Conservation (phyloP, 371 early-diverging fungal species). For the Mortierella sp. region DNA sequence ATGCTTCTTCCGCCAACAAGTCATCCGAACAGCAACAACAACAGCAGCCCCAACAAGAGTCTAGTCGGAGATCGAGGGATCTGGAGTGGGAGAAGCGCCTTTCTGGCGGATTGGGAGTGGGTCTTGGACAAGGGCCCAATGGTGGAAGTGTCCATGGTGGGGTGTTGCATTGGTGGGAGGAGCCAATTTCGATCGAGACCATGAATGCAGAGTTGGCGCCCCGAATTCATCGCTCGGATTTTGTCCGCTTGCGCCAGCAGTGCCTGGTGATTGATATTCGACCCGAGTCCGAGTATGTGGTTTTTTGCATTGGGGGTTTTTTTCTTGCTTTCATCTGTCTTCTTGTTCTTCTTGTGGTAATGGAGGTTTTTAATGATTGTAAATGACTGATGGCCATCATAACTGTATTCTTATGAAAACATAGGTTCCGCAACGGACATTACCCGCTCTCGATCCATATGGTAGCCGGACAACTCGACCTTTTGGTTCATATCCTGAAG, state of each 20-base stretch:
- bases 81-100: slow-evolving; percentile 33
- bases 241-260: slow-evolving; percentile 64
- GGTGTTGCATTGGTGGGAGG: slow-evolving; percentile 69
- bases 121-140: not conserved
- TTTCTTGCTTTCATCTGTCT: not conserved
- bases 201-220: slow-evolving; percentile 73
- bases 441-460: slow-evolving; percentile 72
- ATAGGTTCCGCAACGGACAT: slow-evolving; percentile 71
- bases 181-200: slow-evolving; percentile 66
- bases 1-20: not conserved
- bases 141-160: not conserved
- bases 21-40: slow-evolving; percentile 4
- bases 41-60: not conserved
- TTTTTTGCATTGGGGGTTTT: not conserved
- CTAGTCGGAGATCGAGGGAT: slow-evolving; percentile 24
- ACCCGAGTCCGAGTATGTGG: slow-evolving; percentile 68
- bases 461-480: slow-evolving; percentile 62
- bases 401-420: not conserved
- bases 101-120: slow-evolving; percentile 29
- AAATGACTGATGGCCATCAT: not conserved
- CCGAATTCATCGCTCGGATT: slow-evolving; percentile 68
- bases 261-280: slow-evolving; percentile 75
- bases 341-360: not conserved
- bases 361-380: not conserved
- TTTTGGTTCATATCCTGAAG: slow-evolving; percentile 63